These are phyloP conservation scores for Cordyceps farinosa DNA, from an alignment of 2,329 filamentous ascomycete species.

Conservation along the genomic window DNA sequence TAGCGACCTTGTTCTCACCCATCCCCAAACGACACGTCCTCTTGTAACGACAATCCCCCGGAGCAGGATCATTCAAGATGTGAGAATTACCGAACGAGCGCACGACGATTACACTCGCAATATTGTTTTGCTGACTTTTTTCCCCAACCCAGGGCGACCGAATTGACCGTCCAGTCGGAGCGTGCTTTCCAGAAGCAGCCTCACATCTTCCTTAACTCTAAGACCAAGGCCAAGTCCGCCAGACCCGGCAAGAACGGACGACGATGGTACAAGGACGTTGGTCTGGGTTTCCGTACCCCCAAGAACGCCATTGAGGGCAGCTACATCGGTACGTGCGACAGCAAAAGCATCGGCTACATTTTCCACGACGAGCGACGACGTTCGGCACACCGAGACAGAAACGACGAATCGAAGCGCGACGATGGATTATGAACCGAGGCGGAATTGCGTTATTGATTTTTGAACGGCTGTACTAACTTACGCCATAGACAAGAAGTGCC, in stretches of 20 bases:
- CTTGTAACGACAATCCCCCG: conserved; percentile 36
- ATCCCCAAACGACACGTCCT: conserved; percentile 38
- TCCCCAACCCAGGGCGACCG: conserved; percentile 72
- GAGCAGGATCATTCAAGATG: conserved; percentile 44
- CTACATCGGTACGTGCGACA: conserved; percentile 86
- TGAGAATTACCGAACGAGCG: conserved; percentile 29
- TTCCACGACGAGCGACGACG: conserved; percentile 12
- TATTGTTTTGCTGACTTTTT: conserved; percentile 16
- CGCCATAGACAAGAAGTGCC: conserved; percentile 98
- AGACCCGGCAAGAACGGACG: conserved; percentile 87
- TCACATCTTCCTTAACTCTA: conserved; percentile 99
- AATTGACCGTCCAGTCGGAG: conserved; percentile 99
- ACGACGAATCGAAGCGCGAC: conserved; percentile 10
- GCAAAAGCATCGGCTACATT: background rate
- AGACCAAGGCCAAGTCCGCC: conserved; percentile 80
- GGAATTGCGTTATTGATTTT: background rate
- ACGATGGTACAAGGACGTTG: conserved; percentile 98
- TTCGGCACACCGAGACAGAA: background rate
- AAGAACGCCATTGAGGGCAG: conserved; percentile 97
- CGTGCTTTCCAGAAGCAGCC: conserved; percentile 99
- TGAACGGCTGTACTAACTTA: conserved; percentile 2
- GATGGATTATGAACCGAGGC: background rate
- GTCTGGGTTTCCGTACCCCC: conserved; percentile 98
- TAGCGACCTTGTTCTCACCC: conserved; percentile 33
- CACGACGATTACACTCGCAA: conserved; percentile 8